These are phyloP conservation scores for Mariannaea sp. DNA, from an alignment of 2,329 filamentous ascomycete species.

Conservation along the genomic window DNA sequence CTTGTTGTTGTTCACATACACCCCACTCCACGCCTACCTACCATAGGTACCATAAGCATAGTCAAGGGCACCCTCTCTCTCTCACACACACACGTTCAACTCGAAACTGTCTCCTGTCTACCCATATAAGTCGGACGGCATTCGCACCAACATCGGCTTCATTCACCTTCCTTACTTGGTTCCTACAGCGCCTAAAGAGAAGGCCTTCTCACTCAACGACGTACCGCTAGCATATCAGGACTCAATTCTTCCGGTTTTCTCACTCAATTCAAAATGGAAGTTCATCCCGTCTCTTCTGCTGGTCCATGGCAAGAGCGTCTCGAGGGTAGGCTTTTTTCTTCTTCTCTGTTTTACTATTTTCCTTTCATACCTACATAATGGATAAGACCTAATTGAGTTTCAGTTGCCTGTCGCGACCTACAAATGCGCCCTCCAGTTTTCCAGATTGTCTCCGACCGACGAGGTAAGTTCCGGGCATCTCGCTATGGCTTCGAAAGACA, in stretches of 20 bases:
- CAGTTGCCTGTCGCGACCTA: slow-evolving; percentile 62
- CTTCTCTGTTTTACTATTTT: neutral
- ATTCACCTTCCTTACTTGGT: slow-evolving; percentile 7
- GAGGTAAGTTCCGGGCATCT: slow-evolving; percentile 57
- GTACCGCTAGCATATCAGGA: neutral
- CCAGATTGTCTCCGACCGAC: slow-evolving; percentile 74
- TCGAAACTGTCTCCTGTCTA: slow-evolving; percentile 13
- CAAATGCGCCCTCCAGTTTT: slow-evolving; percentile 63
- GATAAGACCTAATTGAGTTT: slow-evolving; percentile 15
- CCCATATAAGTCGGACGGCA: slow-evolving; percentile 29
- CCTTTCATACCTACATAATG: neutral
- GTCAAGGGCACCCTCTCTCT: slow-evolving; percentile 18
- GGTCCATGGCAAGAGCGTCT: slow-evolving; percentile 61
- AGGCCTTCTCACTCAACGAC: neutral
- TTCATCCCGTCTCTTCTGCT: slow-evolving; percentile 29
- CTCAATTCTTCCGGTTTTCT: neutral
- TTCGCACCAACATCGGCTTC: slow-evolving; percentile 8
- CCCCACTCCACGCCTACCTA: slow-evolving; percentile 25
- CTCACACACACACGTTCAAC: neutral
- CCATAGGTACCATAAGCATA: too few relatives aligned
- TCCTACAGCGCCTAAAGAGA: neutral
- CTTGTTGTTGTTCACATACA: slow-evolving; percentile 13
- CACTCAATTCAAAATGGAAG: slow-evolving; percentile 28
- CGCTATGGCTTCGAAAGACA: neutral
- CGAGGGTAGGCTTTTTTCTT: slow-evolving; percentile 55